Evolutionary conservation across 1,139 yeast genomes (phyloP).

Genomic region (Candida sojae): DNA sequence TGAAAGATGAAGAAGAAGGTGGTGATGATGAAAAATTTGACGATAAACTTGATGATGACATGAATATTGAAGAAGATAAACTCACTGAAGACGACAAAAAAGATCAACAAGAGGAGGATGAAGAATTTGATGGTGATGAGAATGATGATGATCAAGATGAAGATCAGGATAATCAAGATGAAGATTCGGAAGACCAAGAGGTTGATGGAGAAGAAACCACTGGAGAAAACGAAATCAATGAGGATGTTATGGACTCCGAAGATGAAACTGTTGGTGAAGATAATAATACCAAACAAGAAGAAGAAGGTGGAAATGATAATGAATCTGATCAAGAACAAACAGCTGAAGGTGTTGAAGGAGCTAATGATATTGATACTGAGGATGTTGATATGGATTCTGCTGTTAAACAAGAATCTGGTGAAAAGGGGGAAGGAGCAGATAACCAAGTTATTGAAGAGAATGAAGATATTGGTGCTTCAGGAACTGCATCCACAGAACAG

Average conservation of each 20-base stretch:
- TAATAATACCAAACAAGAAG: conserved; percentile 19
- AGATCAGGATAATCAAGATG: conserved; percentile 22
- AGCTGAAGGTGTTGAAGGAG: conserved; percentile 47
- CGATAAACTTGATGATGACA: conserved; percentile 30
- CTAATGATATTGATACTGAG: conserved; percentile 55
- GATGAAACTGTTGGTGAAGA: conserved; percentile 23
- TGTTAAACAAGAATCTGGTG: conserved; percentile 71
- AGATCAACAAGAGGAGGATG: conserved; percentile 15
- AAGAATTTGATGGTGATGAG: no score
- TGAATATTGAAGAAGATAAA: conserved; percentile 22
- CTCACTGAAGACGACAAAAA: conserved; percentile 16
- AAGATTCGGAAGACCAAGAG: conserved; percentile 22
- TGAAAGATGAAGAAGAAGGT: conserved; percentile 37
- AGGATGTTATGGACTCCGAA: conserved; percentile 29
- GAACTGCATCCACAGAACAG: conserved; percentile 55
- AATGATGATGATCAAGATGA: conserved; percentile 21
- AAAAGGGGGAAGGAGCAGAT: conserved; percentile 77
- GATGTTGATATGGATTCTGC: conserved; percentile 64
- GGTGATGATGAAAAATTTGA: conserved; percentile 32
- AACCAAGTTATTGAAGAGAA: conserved; percentile 67
- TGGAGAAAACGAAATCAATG: conserved; percentile 25
- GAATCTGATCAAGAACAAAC: conserved; percentile 28
- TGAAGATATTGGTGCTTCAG: conserved; percentile 68
- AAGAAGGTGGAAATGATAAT: conserved; percentile 24
- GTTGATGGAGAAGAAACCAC: conserved; percentile 22